phyloP scores from a whole-genome alignment of 805 yeast species.

The Candida railenensis region DNA sequence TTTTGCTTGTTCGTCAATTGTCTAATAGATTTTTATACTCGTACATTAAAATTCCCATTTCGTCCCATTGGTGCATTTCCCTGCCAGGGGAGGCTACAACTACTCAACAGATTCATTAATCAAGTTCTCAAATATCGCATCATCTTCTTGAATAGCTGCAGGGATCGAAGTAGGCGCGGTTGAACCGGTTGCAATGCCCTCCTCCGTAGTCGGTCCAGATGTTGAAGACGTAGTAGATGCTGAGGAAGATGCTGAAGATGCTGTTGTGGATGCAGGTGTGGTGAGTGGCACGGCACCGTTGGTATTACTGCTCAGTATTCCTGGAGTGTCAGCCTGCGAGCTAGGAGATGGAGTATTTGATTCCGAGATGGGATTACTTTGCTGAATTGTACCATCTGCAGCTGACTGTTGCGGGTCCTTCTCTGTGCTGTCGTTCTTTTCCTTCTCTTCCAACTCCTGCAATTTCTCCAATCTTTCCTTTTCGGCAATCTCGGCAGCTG shows the following conservation, averaged over 20 bases:
- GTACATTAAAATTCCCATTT: not conserved
- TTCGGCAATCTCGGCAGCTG: constrained; percentile 72
- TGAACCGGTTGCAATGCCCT: not conserved
- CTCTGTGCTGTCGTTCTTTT: constrained; percentile 7
- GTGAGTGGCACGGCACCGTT: not conserved
- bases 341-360: not conserved
- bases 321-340: constrained; percentile 2
- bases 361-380: not conserved
- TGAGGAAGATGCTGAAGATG: not conserved
- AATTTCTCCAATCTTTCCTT: constrained; percentile 40
- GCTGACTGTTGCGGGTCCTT: constrained; percentile 19
- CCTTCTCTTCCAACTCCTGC: constrained; percentile 30
- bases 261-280: not conserved
- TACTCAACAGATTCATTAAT: constrained; percentile 9
- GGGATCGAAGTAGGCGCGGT: not conserved
- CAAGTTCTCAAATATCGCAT: constrained; percentile 17
- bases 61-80: not conserved
- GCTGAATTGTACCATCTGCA: constrained; percentile 4
- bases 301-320: not conserved
- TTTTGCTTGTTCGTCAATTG: not conserved
- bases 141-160: constrained; percentile 10
- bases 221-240: no score
- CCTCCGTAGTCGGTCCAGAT: not conserved
- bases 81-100: no score
- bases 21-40: not conserved